phyloP scores from a whole-genome alignment of 768 basidiomycete species.

The Leccinum longicurvipes region DNA sequence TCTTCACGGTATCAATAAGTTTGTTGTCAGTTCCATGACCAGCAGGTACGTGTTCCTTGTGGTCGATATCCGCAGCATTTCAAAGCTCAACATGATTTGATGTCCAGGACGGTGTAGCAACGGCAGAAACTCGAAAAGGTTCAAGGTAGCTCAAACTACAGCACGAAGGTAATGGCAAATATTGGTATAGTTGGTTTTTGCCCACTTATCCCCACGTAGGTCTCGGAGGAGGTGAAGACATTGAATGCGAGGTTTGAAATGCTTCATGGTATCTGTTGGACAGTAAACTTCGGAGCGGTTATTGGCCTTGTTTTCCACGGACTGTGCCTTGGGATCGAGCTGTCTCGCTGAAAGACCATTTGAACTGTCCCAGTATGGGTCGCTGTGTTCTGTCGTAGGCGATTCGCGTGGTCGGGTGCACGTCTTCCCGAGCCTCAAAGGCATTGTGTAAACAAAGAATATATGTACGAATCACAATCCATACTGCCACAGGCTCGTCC shows the following conservation, averaged over 20 bases:
- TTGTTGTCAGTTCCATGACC: conserved; percentile 69
- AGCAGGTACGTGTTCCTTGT: conserved; percentile 48
- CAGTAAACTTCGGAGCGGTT: conserved; percentile 61
- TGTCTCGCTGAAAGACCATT: neutral
- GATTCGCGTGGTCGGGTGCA: neutral
- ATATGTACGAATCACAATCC: conserved; percentile 33
- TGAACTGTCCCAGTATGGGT: neutral
- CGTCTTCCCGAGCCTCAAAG: conserved; percentile 3
- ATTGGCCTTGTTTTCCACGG: conserved; percentile 65
- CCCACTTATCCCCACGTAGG: conserved; percentile 37
- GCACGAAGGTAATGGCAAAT: conserved; percentile 51
- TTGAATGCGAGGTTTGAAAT: conserved; percentile 63
- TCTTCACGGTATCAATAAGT: conserved; percentile 60
- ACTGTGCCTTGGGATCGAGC: conserved; percentile 65
- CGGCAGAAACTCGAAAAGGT: conserved; percentile 71
- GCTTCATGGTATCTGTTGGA: conserved; percentile 68
- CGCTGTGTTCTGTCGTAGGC: neutral
- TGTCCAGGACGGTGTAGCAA: conserved; percentile 66
- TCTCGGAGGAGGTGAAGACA: conserved; percentile 65
- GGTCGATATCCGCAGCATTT: neutral
- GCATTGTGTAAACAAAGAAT: conserved; percentile 27
- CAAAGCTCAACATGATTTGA: neutral
- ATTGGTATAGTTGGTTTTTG: conserved; percentile 2
- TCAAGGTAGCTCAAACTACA: conserved; percentile 65
- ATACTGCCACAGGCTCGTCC: conserved; percentile 77